Evolutionary conservation across 2,329 filamentous ascomycete species (phyloP).

Genomic region (Dactylellina haptotyla): DNA sequence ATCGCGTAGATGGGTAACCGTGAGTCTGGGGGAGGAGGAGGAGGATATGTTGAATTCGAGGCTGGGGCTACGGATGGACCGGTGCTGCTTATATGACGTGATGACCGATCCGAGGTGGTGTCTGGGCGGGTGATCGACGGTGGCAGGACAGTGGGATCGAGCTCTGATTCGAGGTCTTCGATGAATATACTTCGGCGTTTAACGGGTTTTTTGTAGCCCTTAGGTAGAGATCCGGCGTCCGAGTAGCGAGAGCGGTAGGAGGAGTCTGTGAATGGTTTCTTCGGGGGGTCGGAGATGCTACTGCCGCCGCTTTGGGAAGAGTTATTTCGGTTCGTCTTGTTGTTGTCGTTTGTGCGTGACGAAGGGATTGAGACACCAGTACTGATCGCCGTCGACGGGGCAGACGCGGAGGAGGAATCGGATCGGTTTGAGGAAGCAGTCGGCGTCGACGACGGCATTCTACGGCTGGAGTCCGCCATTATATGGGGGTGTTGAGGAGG

Average conservation of each 20-base stretch:
- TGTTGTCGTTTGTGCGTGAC: slow-evolving; percentile 28
- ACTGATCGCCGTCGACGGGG: neutral
- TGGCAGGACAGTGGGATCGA: neutral
- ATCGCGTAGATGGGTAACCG: slow-evolving; percentile 7
- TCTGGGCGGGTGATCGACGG: slow-evolving; percentile 6
- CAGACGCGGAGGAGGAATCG: neutral
- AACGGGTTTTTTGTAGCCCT: slow-evolving; percentile 11
- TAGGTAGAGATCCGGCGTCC: slow-evolving; percentile 14
- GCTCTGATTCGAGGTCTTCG: slow-evolving; percentile 34
- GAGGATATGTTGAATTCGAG: neutral
- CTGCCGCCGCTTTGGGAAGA: neutral
- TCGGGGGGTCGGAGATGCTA: slow-evolving; percentile 21
- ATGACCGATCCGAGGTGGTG: neutral
- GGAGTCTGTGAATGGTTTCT: slow-evolving; percentile 41
- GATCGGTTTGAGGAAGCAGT: neutral
- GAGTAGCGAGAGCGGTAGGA: slow-evolving; percentile 46
- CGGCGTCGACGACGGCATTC: slow-evolving; percentile 10
- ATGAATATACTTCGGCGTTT: slow-evolving; percentile 44
- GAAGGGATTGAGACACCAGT: slow-evolving; percentile 3
- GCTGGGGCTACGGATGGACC: neutral
- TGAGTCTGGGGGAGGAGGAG: neutral
- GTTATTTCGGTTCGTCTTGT: neutral
- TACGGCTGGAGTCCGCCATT: slow-evolving; percentile 34
- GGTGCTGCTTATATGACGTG: slow-evolving; percentile 13
- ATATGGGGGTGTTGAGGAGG: slow-evolving; percentile 7